Percentiles rank a stretch among this genome's conserved stretches.
Conservation (phyloP, 2,329 filamentous ascomycete genomes). For the Sphaerulina vaccinii region DNA sequence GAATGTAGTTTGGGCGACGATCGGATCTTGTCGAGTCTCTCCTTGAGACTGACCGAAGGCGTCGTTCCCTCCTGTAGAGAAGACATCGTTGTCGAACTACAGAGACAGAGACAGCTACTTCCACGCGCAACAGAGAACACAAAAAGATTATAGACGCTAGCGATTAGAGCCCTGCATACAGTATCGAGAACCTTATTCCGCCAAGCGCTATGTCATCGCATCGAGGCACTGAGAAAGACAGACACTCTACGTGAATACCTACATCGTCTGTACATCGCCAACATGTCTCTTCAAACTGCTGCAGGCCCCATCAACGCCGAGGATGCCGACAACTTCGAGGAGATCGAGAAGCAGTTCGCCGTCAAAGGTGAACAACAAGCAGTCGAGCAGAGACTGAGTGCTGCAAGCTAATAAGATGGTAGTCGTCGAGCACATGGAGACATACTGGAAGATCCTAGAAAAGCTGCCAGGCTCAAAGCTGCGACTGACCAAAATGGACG, state of each 20-base stretch:
- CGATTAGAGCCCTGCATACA: background rate
- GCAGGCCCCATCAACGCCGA: conserved; percentile 46
- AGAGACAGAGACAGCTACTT: background rate
- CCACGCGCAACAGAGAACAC: background rate
- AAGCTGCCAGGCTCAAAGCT: conserved; percentile 84
- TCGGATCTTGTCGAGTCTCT: conserved; percentile 96
- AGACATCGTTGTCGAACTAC: background rate
- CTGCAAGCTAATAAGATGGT: conserved; percentile 3
- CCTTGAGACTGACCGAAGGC: conserved; percentile 61
- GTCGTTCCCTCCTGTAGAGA: background rate
- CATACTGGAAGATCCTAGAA: conserved; percentile 95
- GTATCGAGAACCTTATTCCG: background rate
- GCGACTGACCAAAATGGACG: conserved; percentile 88
- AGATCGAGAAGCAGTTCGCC: conserved; percentile 98
- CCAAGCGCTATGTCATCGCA: no score
- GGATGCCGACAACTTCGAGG: conserved; percentile 60
- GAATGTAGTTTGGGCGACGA: conserved; percentile 88
- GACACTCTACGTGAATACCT: no score
- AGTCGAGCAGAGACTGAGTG: background rate
- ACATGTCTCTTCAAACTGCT: conserved; percentile 12
- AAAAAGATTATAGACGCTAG: background rate
- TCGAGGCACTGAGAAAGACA: no score
- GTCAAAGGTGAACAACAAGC: conserved; percentile 68
- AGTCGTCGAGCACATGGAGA: conserved; percentile 93
- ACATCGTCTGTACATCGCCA: no score